Evolutionary conservation across 768 basidiomycete species (phyloP), one percentile per base, ranked within the genome.

Genomic region (Neoboletus subvelutipes): DNA sequence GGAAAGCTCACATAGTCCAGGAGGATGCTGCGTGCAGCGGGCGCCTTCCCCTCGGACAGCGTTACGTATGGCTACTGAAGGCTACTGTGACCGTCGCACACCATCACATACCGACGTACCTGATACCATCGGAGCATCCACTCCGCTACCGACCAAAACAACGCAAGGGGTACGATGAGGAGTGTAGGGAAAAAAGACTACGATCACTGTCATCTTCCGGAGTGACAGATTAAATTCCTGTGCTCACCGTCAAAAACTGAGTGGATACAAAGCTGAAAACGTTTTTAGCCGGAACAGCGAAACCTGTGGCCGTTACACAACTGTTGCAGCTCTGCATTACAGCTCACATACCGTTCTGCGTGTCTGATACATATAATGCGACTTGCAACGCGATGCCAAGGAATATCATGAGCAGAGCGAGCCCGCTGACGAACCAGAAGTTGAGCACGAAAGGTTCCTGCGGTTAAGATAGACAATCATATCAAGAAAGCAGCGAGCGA

Each of bases 121-220:
- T 89, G 84, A 63, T 83, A 82, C 75, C 74, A 77, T 54, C 81
- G 73, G 13, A 87, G 61, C 61, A 73, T 75, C 78, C 79, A 82
- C 61, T 88, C 85, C 31, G 80, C 67, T 24, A 75, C 72, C 31
- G 78, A 68, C 78, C 83, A 85, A 41, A 81, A 68, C 52, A 75
- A 71, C 0, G 75, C 80, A 33, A 80, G 58, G 4, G 86, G 87
- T 7, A 80, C 61, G 28, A 87, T 74, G 18, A 80, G 26, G 24
- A 79, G 64, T 4, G 78, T 79, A 1, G 86, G 85, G 62, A 88
- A 73, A 66, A 87, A 85, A 0, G 83, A 78, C 85, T 87, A 33
- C 10, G 28, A 47, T 58, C 29, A 50, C 39, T 28, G 24, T 42
- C 5, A 22, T 57, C 13, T 24, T 45, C 18, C 9, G 39, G 15